Evolutionary conservation across 495 filamentous ascomycete genomes (phyloP).

Genomic region (Echria macrotheca): DNA sequence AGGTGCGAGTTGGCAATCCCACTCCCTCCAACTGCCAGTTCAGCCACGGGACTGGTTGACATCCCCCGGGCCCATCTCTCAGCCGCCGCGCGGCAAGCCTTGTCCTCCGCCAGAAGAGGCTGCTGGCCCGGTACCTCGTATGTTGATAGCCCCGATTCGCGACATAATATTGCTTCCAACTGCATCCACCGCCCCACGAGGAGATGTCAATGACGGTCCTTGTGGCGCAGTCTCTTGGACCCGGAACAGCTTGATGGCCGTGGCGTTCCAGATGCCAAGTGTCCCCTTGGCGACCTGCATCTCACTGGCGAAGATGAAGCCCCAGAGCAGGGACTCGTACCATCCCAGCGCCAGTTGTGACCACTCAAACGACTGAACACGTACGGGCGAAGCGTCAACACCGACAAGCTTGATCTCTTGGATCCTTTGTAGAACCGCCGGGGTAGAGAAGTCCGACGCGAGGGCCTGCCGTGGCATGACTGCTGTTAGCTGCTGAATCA

Average conservation of each 20-base stretch:
- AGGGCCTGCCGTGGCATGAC: conserved; percentile 40
- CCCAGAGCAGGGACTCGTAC: conserved; percentile 94
- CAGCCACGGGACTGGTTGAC: conserved; percentile 6
- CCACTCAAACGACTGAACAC: conserved; percentile 93
- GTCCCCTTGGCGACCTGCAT: conserved; percentile 83
- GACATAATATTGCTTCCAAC: conserved; percentile 89
- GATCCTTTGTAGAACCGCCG: conserved; percentile 34
- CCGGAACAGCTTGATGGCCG: conserved; percentile 77
- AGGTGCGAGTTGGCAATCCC: conserved; percentile 5
- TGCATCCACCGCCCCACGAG: conserved; percentile 89
- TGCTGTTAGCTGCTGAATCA: conserved; percentile 60
- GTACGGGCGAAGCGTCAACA: conserved; percentile 69
- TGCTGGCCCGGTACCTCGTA: conserved; percentile 31
- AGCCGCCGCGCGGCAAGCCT: neutral
- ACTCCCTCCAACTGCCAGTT: neutral
- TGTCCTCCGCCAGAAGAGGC: conserved; percentile 6
- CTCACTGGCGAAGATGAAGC: conserved; percentile 88
- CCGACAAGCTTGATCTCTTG: conserved; percentile 42
- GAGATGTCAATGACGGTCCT: conserved; percentile 74
- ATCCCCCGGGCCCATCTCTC: neutral
- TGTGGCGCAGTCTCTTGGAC: conserved; percentile 79
- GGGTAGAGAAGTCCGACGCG: conserved; percentile 28
- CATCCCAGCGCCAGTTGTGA: conserved; percentile 86
- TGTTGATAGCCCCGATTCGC: conserved; percentile 72
- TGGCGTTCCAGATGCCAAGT: conserved; percentile 94